Conservation (phyloP, 2,329 filamentous ascomycete species). For the Talaromyces rugulosus region DNA sequence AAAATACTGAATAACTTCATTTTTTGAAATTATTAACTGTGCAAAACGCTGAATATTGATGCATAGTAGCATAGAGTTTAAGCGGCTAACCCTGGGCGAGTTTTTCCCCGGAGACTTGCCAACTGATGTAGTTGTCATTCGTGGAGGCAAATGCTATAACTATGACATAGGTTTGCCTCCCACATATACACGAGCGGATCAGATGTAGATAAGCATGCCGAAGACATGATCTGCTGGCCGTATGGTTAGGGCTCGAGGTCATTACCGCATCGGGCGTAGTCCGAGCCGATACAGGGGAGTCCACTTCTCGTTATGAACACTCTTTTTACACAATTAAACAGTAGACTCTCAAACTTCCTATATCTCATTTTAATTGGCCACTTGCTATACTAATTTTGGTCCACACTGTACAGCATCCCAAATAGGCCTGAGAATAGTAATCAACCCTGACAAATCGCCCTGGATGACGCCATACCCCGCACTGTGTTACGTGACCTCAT, state of each 20-base stretch:
- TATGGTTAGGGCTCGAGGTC: not conserved
- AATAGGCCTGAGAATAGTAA: not conserved
- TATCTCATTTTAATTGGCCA: not conserved
- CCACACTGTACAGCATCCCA: not conserved
- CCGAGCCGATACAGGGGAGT: not conserved
- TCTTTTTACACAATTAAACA: not conserved
- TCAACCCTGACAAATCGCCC: not conserved
- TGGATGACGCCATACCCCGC: constrained; percentile 1
- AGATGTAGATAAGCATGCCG: not conserved
- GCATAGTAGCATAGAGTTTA: not conserved
- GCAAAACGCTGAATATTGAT: not conserved
- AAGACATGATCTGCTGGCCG: not conserved
- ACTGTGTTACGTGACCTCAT: not conserved
- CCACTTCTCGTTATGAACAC: not conserved
- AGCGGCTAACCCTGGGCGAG: not conserved
- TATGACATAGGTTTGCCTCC: not conserved
- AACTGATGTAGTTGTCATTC: not conserved
- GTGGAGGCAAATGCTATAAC: not conserved
- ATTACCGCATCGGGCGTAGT: not conserved
- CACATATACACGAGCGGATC: no score
- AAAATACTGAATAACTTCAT: not conserved
- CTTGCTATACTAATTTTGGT: not conserved
- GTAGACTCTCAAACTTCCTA: not conserved
- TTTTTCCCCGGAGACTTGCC: not conserved
- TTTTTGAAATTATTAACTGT: not conserved